Conservation (phyloP, 106 monocot species). For the Narthecium ossifragum region DNA sequence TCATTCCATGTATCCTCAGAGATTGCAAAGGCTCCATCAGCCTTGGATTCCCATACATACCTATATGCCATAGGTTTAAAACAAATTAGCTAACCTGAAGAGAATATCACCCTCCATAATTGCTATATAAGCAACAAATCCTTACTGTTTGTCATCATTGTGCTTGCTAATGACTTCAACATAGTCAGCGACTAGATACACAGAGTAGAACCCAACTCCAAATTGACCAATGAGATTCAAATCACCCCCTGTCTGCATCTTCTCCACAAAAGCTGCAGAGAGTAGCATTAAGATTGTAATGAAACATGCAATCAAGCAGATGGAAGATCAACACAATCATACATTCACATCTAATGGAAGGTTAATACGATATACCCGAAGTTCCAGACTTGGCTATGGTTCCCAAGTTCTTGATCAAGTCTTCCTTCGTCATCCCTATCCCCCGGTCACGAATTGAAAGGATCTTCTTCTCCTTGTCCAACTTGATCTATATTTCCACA, state of each 20-base stretch:
- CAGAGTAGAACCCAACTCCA: conserved; percentile 98
- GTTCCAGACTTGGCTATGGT: conserved; percentile 99
- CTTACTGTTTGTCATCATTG: conserved; percentile 97
- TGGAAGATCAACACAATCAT: not conserved
- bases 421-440: conserved; percentile 99
- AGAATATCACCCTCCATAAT: not conserved
- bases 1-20: conserved; percentile 98
- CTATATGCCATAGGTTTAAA: conserved; percentile 15
- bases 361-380: conserved; percentile 45
- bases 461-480: conserved; percentile 90
- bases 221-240: conserved; percentile 97
- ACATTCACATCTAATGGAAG: not conserved
- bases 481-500: conserved; percentile 60
- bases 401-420: conserved; percentile 92
- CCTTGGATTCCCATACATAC: conserved; percentile 98
- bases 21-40: conserved; percentile 92
- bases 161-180: conserved; percentile 99
- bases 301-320: not conserved
- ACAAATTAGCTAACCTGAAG: not conserved
- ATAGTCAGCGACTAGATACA: conserved; percentile 95
- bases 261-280: conserved; percentile 87
- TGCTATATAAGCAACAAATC: not conserved
- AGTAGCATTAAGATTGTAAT: conserved; percentile 1
- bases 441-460: conserved; percentile 87
- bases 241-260: conserved; percentile 96